Conservation (phyloP, 495 filamentous ascomycete genomes). For the Daldinia decipiens region DNA sequence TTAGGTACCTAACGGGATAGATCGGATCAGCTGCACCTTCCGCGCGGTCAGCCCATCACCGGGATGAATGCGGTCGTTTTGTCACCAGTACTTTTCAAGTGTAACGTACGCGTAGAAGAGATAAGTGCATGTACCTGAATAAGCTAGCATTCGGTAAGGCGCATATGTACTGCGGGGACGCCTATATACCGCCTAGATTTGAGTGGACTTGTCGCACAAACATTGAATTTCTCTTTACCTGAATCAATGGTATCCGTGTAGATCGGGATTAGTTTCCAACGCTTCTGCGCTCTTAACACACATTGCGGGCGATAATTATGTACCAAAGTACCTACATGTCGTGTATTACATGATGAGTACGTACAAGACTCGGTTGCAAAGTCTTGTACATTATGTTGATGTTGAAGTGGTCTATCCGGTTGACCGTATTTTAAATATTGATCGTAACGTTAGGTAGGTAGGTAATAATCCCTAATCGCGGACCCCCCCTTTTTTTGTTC, state of each 20-base stretch:
- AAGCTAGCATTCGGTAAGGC: neutral
- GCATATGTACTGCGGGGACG: conserved; percentile 2
- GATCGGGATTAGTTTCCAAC: neutral
- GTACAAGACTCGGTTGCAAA: conserved; percentile 2
- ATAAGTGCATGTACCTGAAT: neutral
- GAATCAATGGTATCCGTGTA: neutral
- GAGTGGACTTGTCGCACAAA: neutral
- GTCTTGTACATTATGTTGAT: neutral
- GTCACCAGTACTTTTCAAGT: neutral
- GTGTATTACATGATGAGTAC: neutral
- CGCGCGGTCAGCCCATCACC: neutral
- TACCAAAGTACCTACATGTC: neutral
- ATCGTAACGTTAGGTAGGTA: neutral
- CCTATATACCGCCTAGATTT: neutral
- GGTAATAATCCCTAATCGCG: neutral
- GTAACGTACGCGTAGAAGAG: neutral
- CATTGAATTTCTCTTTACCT: neutral
- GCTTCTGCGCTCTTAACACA: neutral
- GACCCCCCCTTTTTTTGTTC: neutral
- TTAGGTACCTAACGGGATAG: neutral
- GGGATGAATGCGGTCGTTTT: neutral
- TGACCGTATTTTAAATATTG: neutral
- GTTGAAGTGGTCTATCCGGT: neutral
- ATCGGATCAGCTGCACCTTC: conserved; percentile 3
- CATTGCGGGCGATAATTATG: neutral